phyloP scores from a whole-genome alignment of 163 green algal genomes.

The Volvox carteri region DNA sequence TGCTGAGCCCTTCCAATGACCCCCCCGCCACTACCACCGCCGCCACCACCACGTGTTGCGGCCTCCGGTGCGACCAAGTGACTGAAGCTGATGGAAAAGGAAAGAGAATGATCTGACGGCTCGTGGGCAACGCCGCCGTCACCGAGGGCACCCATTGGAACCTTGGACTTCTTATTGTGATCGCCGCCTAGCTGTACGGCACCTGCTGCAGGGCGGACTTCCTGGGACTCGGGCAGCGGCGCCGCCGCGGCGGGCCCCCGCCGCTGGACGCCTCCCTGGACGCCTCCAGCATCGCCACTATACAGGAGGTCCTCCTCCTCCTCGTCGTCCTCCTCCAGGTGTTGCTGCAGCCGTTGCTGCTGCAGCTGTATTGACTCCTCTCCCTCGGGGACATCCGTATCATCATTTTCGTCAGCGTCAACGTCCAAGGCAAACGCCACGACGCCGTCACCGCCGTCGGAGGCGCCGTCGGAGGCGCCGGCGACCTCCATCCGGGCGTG shows the following conservation, averaged over 20 bases:
- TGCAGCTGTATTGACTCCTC: neutral
- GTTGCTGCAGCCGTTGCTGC: neutral
- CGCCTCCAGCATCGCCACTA: neutral
- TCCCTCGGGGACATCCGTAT: neutral
- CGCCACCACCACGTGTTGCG: neutral
- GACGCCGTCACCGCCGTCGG: neutral
- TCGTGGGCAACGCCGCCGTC: neutral
- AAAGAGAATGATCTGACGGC: neutral
- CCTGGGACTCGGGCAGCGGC: neutral
- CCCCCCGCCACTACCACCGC: neutral
- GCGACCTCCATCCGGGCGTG: neutral
- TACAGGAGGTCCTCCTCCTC: neutral
- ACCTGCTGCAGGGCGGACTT: neutral
- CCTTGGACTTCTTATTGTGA: neutral
- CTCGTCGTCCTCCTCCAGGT: neutral
- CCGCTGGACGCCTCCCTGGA: neutral
- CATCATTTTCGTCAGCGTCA: neutral
- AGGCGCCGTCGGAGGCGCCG: neutral
- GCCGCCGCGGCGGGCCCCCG: neutral
- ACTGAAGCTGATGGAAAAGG: conserved; percentile 26
- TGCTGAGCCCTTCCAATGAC: neutral
- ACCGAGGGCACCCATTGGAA: too few species aligned
- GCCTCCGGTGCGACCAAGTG: neutral
- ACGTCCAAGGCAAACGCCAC: neutral
- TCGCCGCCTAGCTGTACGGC: neutral